Conservation (phyloP, 768 basidiomycete genomes). For the Lactarius psammicola region DNA sequence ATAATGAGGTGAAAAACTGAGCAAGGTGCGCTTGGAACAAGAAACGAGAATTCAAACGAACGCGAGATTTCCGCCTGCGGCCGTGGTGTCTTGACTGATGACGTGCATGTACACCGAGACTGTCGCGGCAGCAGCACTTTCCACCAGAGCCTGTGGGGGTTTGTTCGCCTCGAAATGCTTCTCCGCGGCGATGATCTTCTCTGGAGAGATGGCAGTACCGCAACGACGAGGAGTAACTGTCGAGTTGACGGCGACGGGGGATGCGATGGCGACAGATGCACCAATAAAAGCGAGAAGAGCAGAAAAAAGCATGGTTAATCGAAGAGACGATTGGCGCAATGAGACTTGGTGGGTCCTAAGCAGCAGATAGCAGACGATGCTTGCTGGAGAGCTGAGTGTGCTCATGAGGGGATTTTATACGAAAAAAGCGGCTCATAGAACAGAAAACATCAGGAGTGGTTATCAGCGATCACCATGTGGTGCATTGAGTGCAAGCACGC, state of each 20-base stretch:
- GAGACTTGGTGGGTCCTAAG: too few species aligned
- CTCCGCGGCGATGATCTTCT: conserved; percentile 39
- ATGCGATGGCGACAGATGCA: conserved; percentile 34
- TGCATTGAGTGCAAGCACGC: background rate
- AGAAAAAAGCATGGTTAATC: conserved; percentile 20
- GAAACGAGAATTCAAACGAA: conserved; percentile 29
- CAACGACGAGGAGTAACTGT: conserved; percentile 12
- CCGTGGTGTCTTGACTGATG: conserved; percentile 42
- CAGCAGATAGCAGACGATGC: background rate
- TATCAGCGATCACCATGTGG: background rate
- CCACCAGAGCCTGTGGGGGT: conserved; percentile 18
- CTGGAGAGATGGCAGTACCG: conserved; percentile 35
- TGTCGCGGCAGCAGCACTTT: conserved; percentile 26
- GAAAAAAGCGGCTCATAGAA: background rate
- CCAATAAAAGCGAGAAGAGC: conserved; percentile 35
- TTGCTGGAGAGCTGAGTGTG: conserved; percentile 5
- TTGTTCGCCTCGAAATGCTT: conserved; percentile 44
- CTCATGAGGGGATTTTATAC: background rate
- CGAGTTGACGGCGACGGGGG: conserved; percentile 31
- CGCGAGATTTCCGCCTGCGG: conserved; percentile 44
- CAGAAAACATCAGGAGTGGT: background rate
- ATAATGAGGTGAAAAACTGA: conserved; percentile 9
- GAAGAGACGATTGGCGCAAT: background rate
- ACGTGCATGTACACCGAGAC: conserved; percentile 47
- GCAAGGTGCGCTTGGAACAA: background rate